Percentiles rank a stretch among this genome's conserved stretches.
Evolutionary conservation across 306 rosid species (phyloP).

Genomic region (Quercus gilva): DNA sequence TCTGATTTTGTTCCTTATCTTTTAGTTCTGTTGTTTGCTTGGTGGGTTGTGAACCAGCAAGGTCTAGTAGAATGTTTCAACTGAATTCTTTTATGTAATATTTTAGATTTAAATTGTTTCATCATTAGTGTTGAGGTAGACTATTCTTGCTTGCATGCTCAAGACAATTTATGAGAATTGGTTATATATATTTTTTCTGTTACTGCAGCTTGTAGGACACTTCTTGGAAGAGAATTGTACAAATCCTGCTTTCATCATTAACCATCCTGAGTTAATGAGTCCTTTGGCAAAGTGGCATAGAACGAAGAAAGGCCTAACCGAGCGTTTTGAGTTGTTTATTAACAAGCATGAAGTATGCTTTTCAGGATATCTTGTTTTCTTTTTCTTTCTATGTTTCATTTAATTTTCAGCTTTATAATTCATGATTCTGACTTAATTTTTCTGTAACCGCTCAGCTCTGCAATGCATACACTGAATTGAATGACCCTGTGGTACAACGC

Average conservation of each 20-base stretch:
- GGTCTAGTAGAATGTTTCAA: no score
- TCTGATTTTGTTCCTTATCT: background rate
- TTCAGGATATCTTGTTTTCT: background rate
- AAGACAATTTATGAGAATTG: background rate
- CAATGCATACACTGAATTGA: conserved; percentile 93
- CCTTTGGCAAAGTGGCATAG: conserved; percentile 97
- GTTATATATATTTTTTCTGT: conserved; percentile 5
- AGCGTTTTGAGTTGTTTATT: conserved; percentile 85
- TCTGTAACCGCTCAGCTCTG: conserved; percentile 54
- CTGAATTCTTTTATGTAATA: no score
- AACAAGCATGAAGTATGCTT: conserved; percentile 78
- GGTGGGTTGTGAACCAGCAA: no score
- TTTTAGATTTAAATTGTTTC: no score
- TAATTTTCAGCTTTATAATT: background rate
- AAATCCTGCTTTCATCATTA: conserved; percentile 77
- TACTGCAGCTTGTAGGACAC: conserved; percentile 93
- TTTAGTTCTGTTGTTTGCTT: no score
- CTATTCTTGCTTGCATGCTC: background rate
- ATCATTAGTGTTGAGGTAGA: background rate
- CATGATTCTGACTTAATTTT: conserved; percentile 6
- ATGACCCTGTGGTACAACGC: conserved; percentile 89
- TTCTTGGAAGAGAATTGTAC: conserved; percentile 85
- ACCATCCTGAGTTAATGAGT: conserved; percentile 94
- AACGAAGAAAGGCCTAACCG: conserved; percentile 74
- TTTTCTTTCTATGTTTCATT: background rate